Conservation (phyloP, 257 asterid genomes). For the Nicotiana knightiana region DNA sequence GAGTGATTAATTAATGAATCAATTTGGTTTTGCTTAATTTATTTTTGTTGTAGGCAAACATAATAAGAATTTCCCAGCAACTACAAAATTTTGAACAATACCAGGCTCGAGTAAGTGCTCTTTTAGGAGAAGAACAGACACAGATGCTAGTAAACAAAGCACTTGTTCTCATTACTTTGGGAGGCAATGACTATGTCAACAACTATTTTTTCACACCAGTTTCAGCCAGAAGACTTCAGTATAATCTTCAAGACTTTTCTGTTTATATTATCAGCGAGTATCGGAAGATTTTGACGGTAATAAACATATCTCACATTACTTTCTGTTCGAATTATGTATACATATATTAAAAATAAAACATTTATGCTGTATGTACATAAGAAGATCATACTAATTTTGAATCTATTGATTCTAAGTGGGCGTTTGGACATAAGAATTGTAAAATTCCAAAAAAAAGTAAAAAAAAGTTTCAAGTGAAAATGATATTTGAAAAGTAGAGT, state of each 20-base stretch:
- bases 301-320: background rate
- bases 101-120: slow-evolving; percentile 39
- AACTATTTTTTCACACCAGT: slow-evolving; percentile 64
- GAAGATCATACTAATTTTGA: too few relatives aligned
- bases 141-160: slow-evolving; percentile 43
- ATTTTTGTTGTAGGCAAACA: slow-evolving; percentile 35
- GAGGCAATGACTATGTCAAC: slow-evolving; percentile 81
- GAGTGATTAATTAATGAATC: background rate
- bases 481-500: too few relatives aligned
- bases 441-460: too few relatives aligned
- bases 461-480: too few relatives aligned
- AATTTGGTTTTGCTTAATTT: background rate
- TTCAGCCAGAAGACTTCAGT: slow-evolving; percentile 41
- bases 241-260: slow-evolving; percentile 38
- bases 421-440: too few relatives aligned
- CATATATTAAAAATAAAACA: too few relatives aligned
- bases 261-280: slow-evolving; percentile 48
- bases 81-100: slow-evolving; percentile 33
- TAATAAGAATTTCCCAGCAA: slow-evolving; percentile 48
- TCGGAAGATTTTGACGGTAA: slow-evolving; percentile 52
- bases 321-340: too few relatives aligned
- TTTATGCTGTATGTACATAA: too few relatives aligned
- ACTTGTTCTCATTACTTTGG: slow-evolving; percentile 58
- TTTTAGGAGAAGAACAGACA: slow-evolving; percentile 42
- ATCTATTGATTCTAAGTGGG: too few relatives aligned